Conservation (phyloP, 2,329 filamentous ascomycete genomes). For the Microsporum canis region DNA sequence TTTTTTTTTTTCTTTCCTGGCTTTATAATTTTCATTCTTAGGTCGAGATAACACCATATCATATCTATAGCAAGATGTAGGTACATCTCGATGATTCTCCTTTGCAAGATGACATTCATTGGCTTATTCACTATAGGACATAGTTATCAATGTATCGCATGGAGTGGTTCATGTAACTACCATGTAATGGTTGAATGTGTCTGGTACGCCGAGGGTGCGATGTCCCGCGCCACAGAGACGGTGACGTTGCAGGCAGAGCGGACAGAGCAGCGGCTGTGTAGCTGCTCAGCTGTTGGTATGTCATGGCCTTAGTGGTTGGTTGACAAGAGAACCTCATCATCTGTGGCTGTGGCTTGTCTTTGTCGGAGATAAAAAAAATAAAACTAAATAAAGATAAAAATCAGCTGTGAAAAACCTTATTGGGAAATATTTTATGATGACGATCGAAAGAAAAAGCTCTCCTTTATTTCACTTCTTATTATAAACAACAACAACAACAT, state of each 20-base stretch:
- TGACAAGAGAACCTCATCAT: background rate
- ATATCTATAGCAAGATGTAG: too few species aligned
- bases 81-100: too few species aligned
- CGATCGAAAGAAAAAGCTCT: background rate
- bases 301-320: background rate
- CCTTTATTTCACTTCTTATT: background rate
- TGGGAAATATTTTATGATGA: background rate
- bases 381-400: background rate
- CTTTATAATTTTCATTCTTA: too few species aligned
- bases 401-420: slow-evolving; percentile 4
- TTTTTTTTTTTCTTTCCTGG: background rate
- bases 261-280: background rate
- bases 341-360: background rate
- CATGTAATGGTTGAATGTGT: too few species aligned
- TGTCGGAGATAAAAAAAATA: background rate
- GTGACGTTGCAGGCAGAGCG: background rate
- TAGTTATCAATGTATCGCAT: too few species aligned
- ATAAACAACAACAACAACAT: background rate
- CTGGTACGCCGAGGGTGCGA: background rate
- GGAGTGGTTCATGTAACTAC: too few species aligned
- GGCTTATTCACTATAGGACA: too few species aligned
- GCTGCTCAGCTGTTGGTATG: background rate
- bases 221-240: slow-evolving; percentile 1
- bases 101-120: too few species aligned
- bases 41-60: too few species aligned